phyloP scores from a whole-genome alignment of 306 rosid species.

The Vigna mungo region DNA sequence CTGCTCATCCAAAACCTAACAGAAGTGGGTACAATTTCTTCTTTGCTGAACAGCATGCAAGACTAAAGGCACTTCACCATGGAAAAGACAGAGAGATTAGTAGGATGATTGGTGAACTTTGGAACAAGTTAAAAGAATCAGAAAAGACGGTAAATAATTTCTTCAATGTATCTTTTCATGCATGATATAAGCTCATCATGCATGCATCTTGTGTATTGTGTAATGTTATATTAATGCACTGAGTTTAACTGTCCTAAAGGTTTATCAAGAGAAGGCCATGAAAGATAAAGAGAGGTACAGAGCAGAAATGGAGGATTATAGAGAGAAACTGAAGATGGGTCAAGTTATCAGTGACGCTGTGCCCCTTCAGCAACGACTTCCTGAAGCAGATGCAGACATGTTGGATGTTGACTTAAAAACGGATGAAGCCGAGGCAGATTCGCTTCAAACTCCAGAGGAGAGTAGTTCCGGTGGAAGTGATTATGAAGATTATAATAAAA shows the following conservation, averaged over 20 bases:
- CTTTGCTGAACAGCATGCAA: constrained; percentile 94
- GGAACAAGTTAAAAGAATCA: constrained; percentile 76
- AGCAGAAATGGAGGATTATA: constrained; percentile 81
- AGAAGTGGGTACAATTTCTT: constrained; percentile 96
- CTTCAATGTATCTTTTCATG: background rate
- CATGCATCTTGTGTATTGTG: background rate
- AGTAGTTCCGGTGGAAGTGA: constrained; percentile 66
- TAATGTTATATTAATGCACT: background rate
- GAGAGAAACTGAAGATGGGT: constrained; percentile 61
- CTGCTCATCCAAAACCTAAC: constrained; percentile 92
- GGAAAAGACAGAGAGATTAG: constrained; percentile 91
- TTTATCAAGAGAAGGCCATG: constrained; percentile 83
- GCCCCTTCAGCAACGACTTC: constrained; percentile 77
- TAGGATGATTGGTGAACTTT: constrained; percentile 89
- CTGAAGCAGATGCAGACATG: constrained; percentile 51
- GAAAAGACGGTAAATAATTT: constrained; percentile 68
- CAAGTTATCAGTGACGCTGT: constrained; percentile 72
- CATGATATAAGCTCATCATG: too few species aligned
- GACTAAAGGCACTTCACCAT: constrained; percentile 76
- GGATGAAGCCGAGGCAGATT: constrained; percentile 58
- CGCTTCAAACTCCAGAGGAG: constrained; percentile 55
- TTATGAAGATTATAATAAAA: constrained; percentile 52
- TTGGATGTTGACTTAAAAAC: constrained; percentile 53
- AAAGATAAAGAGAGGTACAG: constrained; percentile 86
- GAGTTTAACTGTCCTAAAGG: constrained; percentile 50